A percentile compares a stretch with the other conserved stretches of the same genome.
Evolutionary conservation across 805 yeast species (phyloP).

Genomic region (Wickerhamomyces subpelliculosus): DNA sequence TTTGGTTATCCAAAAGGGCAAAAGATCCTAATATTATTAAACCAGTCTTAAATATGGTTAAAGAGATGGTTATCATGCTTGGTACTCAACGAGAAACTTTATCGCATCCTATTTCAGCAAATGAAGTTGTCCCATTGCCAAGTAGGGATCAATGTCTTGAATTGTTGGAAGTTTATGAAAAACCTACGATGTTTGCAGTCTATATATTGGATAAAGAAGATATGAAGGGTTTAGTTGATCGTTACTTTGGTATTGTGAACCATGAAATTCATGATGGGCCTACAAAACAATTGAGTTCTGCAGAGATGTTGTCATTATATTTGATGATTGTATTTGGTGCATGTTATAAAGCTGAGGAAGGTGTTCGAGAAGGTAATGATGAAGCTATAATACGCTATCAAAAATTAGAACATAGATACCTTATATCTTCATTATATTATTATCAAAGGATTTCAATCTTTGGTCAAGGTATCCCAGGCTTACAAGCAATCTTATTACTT

Average conservation of each 20-base stretch:
- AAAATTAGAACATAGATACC: not conserved
- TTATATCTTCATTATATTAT: conserved; percentile 33
- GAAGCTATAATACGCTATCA: not conserved
- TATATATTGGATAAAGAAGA: conserved; percentile 1
- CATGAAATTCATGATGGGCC: too few relatives aligned
- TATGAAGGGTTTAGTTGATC: conserved; percentile 1
- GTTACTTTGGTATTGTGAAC: too few relatives aligned
- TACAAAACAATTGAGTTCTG: too few relatives aligned
- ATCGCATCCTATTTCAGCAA: not conserved
- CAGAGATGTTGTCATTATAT: conserved; percentile 1
- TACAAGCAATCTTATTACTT: conserved; percentile 43
- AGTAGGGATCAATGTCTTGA: not conserved
- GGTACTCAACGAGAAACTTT: not conserved
- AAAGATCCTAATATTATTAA: not conserved
- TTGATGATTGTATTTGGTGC: not conserved
- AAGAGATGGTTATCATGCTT: not conserved
- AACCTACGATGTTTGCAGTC: not conserved
- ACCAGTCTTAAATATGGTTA: not conserved
- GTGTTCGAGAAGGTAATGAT: not conserved
- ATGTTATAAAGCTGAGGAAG: not conserved
- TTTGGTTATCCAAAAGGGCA: conserved; percentile 22
- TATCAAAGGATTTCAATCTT: conserved; percentile 40
- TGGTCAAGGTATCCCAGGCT: conserved; percentile 40
- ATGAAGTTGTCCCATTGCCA: not conserved
- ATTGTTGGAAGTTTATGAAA: not conserved